These are phyloP conservation scores for Gossypium anomalum DNA, from an alignment of 345 rosid species.

Conservation along the genomic window DNA sequence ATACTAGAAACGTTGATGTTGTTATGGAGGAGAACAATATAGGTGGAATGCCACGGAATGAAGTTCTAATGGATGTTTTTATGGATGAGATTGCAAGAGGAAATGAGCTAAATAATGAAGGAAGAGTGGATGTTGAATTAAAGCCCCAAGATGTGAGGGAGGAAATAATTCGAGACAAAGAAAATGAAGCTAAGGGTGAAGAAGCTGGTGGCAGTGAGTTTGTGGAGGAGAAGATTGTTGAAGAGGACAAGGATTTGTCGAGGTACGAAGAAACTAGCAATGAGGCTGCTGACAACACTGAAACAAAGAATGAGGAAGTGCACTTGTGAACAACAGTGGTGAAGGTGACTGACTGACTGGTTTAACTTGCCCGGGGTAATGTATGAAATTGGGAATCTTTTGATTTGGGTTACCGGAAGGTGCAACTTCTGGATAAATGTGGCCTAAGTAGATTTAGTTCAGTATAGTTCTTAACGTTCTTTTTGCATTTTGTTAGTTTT, in stretches of 20 bases:
- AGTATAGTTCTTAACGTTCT: conserved; percentile 3
- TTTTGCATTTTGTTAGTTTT: neutral
- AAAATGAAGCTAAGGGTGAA: neutral
- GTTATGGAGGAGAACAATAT: conserved; percentile 22
- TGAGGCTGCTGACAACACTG: neutral
- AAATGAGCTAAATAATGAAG: neutral
- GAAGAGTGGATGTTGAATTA: neutral
- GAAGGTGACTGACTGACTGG: neutral
- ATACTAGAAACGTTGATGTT: conserved; percentile 20
- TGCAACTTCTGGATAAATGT: conserved; percentile 7
- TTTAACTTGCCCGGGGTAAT: neutral
- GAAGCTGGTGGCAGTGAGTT: neutral
- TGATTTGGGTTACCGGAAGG: neutral
- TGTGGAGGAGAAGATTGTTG: neutral
- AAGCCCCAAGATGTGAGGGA: neutral
- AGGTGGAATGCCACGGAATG: conserved; percentile 12
- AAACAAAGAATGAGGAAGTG: conserved; percentile 2
- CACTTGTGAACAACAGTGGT: neutral
- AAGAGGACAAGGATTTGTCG: conserved; percentile 1
- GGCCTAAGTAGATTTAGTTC: neutral
- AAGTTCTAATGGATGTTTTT: conserved; percentile 26
- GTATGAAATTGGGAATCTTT: neutral
- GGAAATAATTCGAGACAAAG: neutral
- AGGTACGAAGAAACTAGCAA: neutral
- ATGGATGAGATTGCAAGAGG: conserved; percentile 27